A percentile compares a stretch with the other conserved stretches of the same genome.
Conservation (phyloP, 2,329 filamentous ascomycete genomes). For the Hypoxylon sp. region DNA sequence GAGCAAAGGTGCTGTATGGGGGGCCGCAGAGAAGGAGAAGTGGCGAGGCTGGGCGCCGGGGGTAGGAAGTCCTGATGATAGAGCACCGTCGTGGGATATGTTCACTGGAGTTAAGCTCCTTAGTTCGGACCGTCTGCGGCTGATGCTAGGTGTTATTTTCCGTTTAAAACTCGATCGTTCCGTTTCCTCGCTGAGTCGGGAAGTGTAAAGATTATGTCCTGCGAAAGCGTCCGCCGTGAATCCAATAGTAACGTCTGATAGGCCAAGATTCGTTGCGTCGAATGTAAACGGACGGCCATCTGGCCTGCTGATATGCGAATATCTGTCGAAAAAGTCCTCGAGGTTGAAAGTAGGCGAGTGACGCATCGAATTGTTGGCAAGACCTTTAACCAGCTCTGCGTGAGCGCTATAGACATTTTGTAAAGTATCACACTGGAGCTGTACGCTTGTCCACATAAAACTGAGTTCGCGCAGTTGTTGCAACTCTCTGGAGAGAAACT, state of each 20-base stretch:
- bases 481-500: slow-evolving; percentile 81
- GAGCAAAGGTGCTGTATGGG: slow-evolving; percentile 53
- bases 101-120: slow-evolving; percentile 49
- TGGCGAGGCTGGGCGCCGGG: slow-evolving; percentile 47
- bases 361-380: slow-evolving; percentile 73
- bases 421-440: slow-evolving; percentile 81
- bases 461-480: slow-evolving; percentile 79
- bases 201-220: slow-evolving; percentile 58
- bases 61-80: slow-evolving; percentile 45
- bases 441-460: slow-evolving; percentile 78
- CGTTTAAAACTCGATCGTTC: slow-evolving; percentile 57
- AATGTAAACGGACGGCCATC: slow-evolving; percentile 70
- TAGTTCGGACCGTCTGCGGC: slow-evolving; percentile 52
- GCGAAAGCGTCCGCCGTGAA: slow-evolving; percentile 64
- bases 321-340: slow-evolving; percentile 88
- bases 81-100: slow-evolving; percentile 40
- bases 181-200: slow-evolving; percentile 45
- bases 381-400: slow-evolving; percentile 77
- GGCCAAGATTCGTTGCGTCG: slow-evolving; percentile 77
- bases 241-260: slow-evolving; percentile 72
- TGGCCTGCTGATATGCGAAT: slow-evolving; percentile 64
- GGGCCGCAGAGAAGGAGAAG: slow-evolving; percentile 52
- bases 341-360: slow-evolving; percentile 84
- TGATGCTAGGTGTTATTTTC: slow-evolving; percentile 55
- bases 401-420: slow-evolving; percentile 83